Evolutionary conservation across 805 yeast genomes (phyloP).

Genomic region (Grigorovia transvaalensis): DNA sequence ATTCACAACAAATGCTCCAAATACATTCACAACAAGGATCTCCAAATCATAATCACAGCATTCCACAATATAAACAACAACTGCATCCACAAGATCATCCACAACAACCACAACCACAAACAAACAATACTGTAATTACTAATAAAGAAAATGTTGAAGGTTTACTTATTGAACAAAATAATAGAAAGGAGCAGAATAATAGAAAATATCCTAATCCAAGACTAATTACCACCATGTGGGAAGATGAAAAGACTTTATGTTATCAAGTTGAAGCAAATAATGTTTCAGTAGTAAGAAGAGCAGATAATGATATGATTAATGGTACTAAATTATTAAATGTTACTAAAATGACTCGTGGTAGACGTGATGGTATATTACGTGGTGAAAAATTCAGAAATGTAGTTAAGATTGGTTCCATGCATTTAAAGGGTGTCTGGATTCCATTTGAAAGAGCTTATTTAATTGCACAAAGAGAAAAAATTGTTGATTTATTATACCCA

Average conservation of each 20-base stretch:
- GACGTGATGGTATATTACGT: constrained; percentile 75
- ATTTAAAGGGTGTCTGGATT: constrained; percentile 83
- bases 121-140: not conserved
- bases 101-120: constrained; percentile 4
- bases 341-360: constrained; percentile 79
- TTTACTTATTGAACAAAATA: not conserved
- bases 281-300: constrained; percentile 71
- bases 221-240: constrained; percentile 86
- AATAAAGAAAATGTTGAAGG: not conserved
- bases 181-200: not conserved
- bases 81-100: not conserved
- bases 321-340: constrained; percentile 78
- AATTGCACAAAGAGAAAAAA: constrained; percentile 77
- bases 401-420: constrained; percentile 81
- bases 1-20: not conserved
- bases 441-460: constrained; percentile 76
- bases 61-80: not conserved
- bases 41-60: not conserved
- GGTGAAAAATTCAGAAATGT: constrained; percentile 69
- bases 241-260: constrained; percentile 74
- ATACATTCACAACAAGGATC: not conserved
- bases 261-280: constrained; percentile 80
- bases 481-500: constrained; percentile 56
- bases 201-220: constrained; percentile 10
- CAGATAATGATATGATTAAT: constrained; percentile 76